Base-by-base conservation (phyloP, 768 basidiomycete species). In the Mycena floridula region DNA sequence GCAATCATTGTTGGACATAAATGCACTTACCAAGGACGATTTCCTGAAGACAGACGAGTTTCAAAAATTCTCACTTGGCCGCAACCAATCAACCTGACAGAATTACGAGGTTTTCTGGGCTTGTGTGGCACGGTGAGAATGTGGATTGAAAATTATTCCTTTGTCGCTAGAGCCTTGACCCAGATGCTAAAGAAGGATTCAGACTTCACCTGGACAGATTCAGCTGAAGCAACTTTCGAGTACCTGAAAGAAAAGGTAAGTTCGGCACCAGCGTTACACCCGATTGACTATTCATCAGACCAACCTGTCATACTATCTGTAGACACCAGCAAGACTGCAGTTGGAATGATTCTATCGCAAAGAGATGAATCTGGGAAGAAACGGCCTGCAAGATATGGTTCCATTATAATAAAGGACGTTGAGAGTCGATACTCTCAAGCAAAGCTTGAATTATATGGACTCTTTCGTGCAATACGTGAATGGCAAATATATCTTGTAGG, bases 301-400 rank as follows among this genome's bases (percentile, higher is more conserved):
- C 20, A 43, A 4, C 50, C 53, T 3, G 51, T 66, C 3, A 59
- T 62, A 8, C 40, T 69, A 1, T 51, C 63, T 4, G 67, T 69
- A 0, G 64, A 70, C 44, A 57, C 63, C 0, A 59, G 53, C 9
- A 18, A 44, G 1, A 59, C 60, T 8, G 61, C 57, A 0, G 51
- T 62, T 0, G 63, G 67, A 0, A 65, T 59, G 28, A 56, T 69
- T n/a, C n/a, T n/a, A n/a, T n/a, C n/a, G n/a, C n/a, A n/a, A n/a
- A n/a, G n/a, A n/a, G n/a, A n/a, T n/a, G n/a, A n/a, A n/a, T n/a
- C n/a, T n/a, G n/a, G n/a, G n/a, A n/a, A n/a, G n/a, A n/a, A n/a
- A n/a, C n/a, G n/a, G n/a, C n/a, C n/a, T n/a, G n/a, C n/a, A n/a
- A n/a, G n/a, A n/a, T n/a, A n/a, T n/a, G n/a, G n/a, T 12, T 69